Evolutionary conservation across 306 rosid species (phyloP), one percentile per base, ranked within the genome.

Genomic region (Pyrus betulifolia): DNA sequence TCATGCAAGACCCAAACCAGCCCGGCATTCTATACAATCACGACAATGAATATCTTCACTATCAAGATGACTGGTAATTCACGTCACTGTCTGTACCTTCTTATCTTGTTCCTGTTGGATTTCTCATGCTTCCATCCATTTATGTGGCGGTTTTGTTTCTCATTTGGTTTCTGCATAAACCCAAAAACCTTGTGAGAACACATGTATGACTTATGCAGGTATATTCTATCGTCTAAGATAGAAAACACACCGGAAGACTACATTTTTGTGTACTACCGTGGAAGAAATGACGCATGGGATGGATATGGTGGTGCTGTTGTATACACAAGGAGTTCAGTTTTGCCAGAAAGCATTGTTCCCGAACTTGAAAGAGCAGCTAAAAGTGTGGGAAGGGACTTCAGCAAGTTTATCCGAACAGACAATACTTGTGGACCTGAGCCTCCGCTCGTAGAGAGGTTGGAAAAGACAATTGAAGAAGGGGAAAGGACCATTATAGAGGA

Each of bases 261-360:
- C 79, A 22, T 92, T 83, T 90, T 95, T 57, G 92, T 95, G 5
- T 95, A 95, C 87, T 95, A 95, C 72, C 86, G 96, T 73, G 97
- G 99, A 64, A 86, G 87, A 40, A 95, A 95, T 12, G 99, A 91
- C 80, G 99, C 99, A n/a, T 92, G 97, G 99, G 99, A 95, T 65
- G 99, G 99, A 38, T 92, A 95, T 23, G 99, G 99, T 4, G 99
- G 99, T 51, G 87, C 99, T 42, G 88, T 95, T 30, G 55, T 95
- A 67, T 90, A 95, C 82, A 92, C 99, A 64, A 92, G 93, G 84
- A 92, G 91, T 82, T 81, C 96, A 71, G 89, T 85, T 57, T 79
- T 95, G 82, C 99, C 97, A 5, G 93, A 89, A 79, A 86, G 86
- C 65, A 86, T 91, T 59, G 67, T 95, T 81, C 99, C 96, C 0